Evolutionary conservation across 306 rosid genomes (phyloP), one percentile per base, ranked within the genome.

Genomic region (Styphnolobium japonicum): DNA sequence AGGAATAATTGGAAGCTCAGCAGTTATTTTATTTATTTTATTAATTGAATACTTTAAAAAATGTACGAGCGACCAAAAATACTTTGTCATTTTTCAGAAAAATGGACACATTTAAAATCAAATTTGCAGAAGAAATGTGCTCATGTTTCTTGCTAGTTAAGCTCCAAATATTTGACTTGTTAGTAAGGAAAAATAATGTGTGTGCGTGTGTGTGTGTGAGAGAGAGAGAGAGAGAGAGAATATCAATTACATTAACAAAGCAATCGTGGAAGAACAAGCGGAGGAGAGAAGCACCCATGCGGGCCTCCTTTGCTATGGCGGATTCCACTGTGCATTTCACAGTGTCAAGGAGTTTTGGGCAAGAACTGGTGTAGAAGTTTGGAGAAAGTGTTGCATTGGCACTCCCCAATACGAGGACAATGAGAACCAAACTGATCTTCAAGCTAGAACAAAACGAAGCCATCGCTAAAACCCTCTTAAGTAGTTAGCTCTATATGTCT

Each of bases 261-360:
- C 97, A 94, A 34, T 94, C 97, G 9, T 92, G 98, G 77, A 94
- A 94, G 90, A 88, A 90, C 79, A 94, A 70, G 69, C 98, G 98
- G 10, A 94, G 92, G 71, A 94, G 86, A 55, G 98, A 94, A 76
- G 97, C 97, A n/a, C 97, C 98, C 94, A 91, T 94, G 18, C 98
- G 90, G 22, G 97, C 22, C 75, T 92, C 98, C 5, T 86, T 94
- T 0, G 70, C 14, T 22, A 94, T 81, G 5, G 95, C 97, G 0
- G 92, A 82, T 18, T 81, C 85, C 22, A 94, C 90, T 0, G 76
- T 70, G 53, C 82, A 61, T 74, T 81, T 89, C 37, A 94, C 95
- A 0, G 88, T 82, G 45, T 88, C 40, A 39, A 84, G 46, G 71
- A 94, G 88, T 1, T 79, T 76, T 0, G 97, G 98, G 61, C 97